Base-by-base conservation (phyloP, 73 alveolate genomes). In the Paraurostyla sp. region DNA sequence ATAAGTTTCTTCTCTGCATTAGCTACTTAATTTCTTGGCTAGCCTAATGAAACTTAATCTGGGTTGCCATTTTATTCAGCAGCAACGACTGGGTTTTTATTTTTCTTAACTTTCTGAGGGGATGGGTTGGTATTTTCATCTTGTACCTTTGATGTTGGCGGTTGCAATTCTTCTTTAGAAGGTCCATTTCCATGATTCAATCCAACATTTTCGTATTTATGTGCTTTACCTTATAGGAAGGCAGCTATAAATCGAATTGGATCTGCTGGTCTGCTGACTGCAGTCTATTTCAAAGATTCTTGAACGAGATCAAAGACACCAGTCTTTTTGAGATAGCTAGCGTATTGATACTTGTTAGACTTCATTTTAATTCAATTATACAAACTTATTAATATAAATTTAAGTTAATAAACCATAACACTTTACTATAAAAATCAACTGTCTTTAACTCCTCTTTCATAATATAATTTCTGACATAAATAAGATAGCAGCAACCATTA, bases 101-200 rank as follows among this genome's bases (percentile, higher is more conserved):
- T 52, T 20, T 52, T 52, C 69, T 52, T 52, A 52, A 52, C 69
- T 20, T 52, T 45, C 27, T 54, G 6, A 54, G 69, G 69, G 9
- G 69, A n/a, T n/a, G n/a, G 18, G 4, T 7, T 18, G 27, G 7
- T 54, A 9, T 54, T 6, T 13, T n/a, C 23, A 4, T 54, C 69
- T 4, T 54, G 69, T 20, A 35, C 69, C 23, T 27, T 54, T 54
- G 23, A 33, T 38, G 35, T 18, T 18, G 56, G 41, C 82, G 82
- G 82, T 65, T 65, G 56, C 41, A 38, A 22, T 2, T 65, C 58
- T 65, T 32, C 58, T 7, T 65, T 35, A 15, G 36, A 38, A 9
- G 82, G 82, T 38, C 82, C 82, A 58, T 65, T 65, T 65, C 82
- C 82, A 65, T 65, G 56, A 65, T 65, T 65, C 42, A 65, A 38